phyloP scores from a whole-genome alignment of 345 rosid genomes.

The Kandelia obovata region DNA sequence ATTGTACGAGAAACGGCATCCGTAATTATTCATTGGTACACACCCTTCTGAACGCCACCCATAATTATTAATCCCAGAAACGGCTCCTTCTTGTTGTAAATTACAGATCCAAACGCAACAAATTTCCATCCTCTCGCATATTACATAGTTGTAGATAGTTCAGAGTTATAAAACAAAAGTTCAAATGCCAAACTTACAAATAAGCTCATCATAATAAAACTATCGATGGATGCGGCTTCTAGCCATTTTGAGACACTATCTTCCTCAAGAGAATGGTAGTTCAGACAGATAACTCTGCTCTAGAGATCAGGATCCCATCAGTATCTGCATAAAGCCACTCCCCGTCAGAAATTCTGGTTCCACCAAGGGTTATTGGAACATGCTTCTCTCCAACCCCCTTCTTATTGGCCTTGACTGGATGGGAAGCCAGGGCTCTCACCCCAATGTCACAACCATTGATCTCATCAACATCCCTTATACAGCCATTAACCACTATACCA shows the following conservation, averaged over 20 bases:
- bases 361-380: slow-evolving; percentile 58
- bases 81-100: no score
- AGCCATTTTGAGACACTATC: background rate
- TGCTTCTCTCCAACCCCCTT: slow-evolving; percentile 69
- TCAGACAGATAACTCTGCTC: slow-evolving; percentile 53
- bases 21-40: no score
- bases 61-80: no score
- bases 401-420: slow-evolving; percentile 81
- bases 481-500: slow-evolving; percentile 79
- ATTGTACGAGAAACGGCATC: no score
- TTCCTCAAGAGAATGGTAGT: background rate
- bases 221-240: no score
- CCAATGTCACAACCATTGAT: slow-evolving; percentile 87
- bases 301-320: slow-evolving; percentile 71
- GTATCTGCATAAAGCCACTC: slow-evolving; percentile 88
- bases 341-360: slow-evolving; percentile 63
- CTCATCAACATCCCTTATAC: slow-evolving; percentile 77
- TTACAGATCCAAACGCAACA: no score
- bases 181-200: no score
- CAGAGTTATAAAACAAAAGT: no score
- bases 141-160: no score
- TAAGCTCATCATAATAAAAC: no score
- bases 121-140: no score
- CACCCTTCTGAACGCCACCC: no score
- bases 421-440: slow-evolving; percentile 77